Base-by-base conservation (phyloP, 2,329 filamentous ascomycete species). In the Tricladium varicosporioides region DNA sequence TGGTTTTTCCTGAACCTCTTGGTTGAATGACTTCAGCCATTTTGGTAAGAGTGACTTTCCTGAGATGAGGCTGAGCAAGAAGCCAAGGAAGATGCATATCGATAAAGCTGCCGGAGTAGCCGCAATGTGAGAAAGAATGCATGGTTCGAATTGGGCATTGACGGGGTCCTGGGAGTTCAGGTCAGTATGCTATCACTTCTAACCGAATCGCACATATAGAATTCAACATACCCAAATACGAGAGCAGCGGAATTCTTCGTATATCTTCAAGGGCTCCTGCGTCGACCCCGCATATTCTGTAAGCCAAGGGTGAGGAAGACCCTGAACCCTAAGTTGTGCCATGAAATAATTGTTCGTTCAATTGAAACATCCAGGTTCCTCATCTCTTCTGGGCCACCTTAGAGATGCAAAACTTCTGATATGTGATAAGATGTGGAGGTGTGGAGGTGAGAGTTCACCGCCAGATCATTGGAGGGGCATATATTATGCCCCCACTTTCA, bases 21-120 rank as follows among this genome's bases (percentile, higher is more conserved):
- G 64, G 15, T 84, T 69, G 58, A 85, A 84, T 3, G 79, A 73
- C 48, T 65, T 72, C 16, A 74, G 75, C 81, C 82, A 85, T 70
- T 63, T 69, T 33, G 82, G 66, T 8, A 31, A 51, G 15, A 60
- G 77, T 44, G 73, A 70, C 64, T 63, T 68, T 36, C 56, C 32
- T 47, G 63, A 61, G 19, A 69, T 45, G 7, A 66, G 57, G 27
- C 59, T 53, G 1, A 70, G 45, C 1, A 67, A 40, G 19, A 63
- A 61, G 5, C 60, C 62, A n/a, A 72, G 43, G 8, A 73, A 5
- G 56, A 73, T 68, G 22, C 63, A 63, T 32, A 69, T 45, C 18
- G 64, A 62, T 50, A 74, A 59, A 3, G 61, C 36, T 14, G 63
- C 60, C 47, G 69, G 68, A 45, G 69, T 59, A 14, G 60, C 61